A percentile compares a stretch with the other conserved stretches of the same genome.
phyloP scores from a whole-genome alignment of 352 stramenopile genomes.

The Globisporangium cederbergense region DNA sequence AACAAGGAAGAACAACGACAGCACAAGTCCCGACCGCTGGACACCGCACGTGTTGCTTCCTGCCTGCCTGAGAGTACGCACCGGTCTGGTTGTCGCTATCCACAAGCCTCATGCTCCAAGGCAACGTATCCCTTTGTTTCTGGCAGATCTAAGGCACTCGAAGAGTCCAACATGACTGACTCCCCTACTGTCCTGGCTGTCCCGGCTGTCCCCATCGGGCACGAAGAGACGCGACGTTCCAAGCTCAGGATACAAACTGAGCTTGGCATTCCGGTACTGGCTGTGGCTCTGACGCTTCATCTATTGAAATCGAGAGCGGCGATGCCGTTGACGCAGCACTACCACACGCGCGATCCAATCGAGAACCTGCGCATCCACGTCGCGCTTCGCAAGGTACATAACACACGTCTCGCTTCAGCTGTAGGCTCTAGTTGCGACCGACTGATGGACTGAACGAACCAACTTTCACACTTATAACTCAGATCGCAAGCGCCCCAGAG shows the following conservation, averaged over 20 bases:
- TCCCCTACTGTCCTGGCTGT: not conserved
- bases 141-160: not conserved
- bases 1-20: not conserved
- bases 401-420: not conserved
- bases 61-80: too few species aligned
- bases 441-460: not conserved
- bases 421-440: not conserved
- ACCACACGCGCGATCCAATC: slow-evolving; percentile 73
- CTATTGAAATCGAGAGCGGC: not conserved
- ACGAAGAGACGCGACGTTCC: not conserved
- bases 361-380: slow-evolving; percentile 60
- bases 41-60: too few species aligned
- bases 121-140: not conserved
- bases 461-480: not conserved
- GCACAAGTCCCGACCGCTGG: too few species aligned
- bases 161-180: too few species aligned
- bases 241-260: too few species aligned
- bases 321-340: slow-evolving; percentile 50
- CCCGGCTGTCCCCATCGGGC: not conserved
- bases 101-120: not conserved
- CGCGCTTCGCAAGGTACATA: slow-evolving; percentile 52
- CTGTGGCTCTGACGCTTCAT: not conserved
- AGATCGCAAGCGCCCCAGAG: slow-evolving; percentile 4
- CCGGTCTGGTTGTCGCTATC: not conserved
- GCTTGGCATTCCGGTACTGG: too few species aligned